Conservation (phyloP, 202 grass and related monocot species). For the Digitaria exilis region DNA sequence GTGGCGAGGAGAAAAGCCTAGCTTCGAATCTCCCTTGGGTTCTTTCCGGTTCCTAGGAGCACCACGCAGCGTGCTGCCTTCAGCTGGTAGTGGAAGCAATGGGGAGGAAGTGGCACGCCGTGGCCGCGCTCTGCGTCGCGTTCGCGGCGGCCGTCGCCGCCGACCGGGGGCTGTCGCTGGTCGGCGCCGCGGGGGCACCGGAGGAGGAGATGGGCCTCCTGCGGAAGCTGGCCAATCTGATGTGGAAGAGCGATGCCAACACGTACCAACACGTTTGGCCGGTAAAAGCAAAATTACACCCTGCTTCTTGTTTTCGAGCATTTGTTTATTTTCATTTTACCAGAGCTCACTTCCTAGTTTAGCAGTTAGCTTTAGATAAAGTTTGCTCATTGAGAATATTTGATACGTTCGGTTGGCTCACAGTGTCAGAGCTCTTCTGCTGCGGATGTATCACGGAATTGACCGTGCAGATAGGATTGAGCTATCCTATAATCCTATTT, state of each 20-base stretch:
- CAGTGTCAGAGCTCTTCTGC: neutral
- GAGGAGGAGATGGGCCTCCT: slow-evolving; percentile 52
- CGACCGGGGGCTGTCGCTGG: slow-evolving; percentile 27
- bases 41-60: neutral
- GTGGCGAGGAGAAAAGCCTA: neutral
- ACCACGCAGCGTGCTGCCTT: neutral
- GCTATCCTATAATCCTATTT: slow-evolving; percentile 10
- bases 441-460: neutral
- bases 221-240: slow-evolving; percentile 45
- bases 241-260: slow-evolving; percentile 47
- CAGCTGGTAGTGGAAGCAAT: slow-evolving; percentile 15
- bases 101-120: slow-evolving; percentile 47
- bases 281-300: slow-evolving; percentile 51
- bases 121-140: slow-evolving; percentile 39
- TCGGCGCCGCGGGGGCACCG: neutral
- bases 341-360: neutral
- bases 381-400: neutral
- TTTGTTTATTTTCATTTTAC: slow-evolving; percentile 1
- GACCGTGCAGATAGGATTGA: slow-evolving; percentile 12
- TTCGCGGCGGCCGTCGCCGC: slow-evolving; percentile 31
- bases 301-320: neutral
- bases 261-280: slow-evolving; percentile 83
- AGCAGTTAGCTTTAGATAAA: neutral
- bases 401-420: neutral
- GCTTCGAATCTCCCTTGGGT: slow-evolving; percentile 1